A percentile compares a stretch with the other conserved stretches of the same genome.
phyloP scores from a whole-genome alignment of 306 rosid species.

The Sindora glabra region DNA sequence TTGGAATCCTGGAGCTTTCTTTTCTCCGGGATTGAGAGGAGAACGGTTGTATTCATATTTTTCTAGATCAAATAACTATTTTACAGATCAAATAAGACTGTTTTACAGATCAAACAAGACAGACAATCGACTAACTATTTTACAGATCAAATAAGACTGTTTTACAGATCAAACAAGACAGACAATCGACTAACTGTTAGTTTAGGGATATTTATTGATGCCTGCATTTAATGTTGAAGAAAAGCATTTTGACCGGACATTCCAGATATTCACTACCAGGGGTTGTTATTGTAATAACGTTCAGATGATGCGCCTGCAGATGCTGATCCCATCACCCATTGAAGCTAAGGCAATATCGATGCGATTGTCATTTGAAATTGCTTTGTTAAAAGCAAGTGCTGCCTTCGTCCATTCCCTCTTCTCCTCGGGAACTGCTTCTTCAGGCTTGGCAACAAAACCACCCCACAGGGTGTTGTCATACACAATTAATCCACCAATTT shows the following conservation, averaged over 20 bases:
- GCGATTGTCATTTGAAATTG: background rate
- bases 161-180: no score
- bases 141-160: no score
- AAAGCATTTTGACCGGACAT: no score
- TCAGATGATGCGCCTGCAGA: slow-evolving; percentile 26
- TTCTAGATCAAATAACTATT: background rate
- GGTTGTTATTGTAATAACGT: no score
- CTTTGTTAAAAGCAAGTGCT: background rate
- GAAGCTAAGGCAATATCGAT: slow-evolving; percentile 7
- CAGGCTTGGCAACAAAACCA: background rate
- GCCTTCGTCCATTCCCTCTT: background rate
- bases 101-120: no score
- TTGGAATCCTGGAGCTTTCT: background rate
- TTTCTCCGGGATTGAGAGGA: background rate
- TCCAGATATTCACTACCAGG: no score
- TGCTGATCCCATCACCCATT: slow-evolving; percentile 22
- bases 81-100: background rate
- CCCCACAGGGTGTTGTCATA: slow-evolving; percentile 4
- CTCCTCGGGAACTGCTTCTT: background rate
- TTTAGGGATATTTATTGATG: background rate
- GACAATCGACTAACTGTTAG: background rate
- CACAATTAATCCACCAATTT: background rate
- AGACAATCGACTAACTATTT: background rate
- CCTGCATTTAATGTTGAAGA: background rate
- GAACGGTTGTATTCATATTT: background rate